Conservation (phyloP, 2,329 filamentous ascomycete genomes). For the Graphilbum ipis-grandicollis region DNA sequence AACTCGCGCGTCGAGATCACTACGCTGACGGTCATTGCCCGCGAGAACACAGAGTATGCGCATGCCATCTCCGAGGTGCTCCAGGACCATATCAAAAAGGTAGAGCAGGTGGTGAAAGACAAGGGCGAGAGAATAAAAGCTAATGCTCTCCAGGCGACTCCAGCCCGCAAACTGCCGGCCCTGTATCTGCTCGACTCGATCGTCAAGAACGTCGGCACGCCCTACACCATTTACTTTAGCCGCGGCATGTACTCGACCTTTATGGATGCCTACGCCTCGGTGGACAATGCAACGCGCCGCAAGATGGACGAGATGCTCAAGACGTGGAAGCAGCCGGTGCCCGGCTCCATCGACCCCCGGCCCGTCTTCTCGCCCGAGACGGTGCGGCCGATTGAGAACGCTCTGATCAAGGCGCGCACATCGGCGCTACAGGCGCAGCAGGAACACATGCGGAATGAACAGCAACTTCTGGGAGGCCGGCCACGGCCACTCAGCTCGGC, state of each 20-base stretch:
- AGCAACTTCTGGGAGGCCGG: constrained; percentile 34
- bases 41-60: constrained; percentile 92
- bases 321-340: constrained; percentile 95
- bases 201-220: constrained; percentile 95
- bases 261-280: constrained; percentile 88
- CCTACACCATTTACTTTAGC: constrained; percentile 89
- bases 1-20: constrained; percentile 94
- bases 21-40: constrained; percentile 91
- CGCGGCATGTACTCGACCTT: constrained; percentile 85
- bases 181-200: constrained; percentile 96
- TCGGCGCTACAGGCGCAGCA: constrained; percentile 43
- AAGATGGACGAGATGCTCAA: constrained; percentile 96
- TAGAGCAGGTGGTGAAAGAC: constrained; percentile 19
- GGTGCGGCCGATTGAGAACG: constrained; percentile 83
- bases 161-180: constrained; percentile 81
- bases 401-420: constrained; percentile 64
- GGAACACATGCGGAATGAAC: constrained; percentile 35
- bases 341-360: constrained; percentile 79
- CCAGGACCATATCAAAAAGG: constrained; percentile 85
- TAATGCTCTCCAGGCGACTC: constrained; percentile 48
- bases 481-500: constrained; percentile 13
- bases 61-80: constrained; percentile 80
- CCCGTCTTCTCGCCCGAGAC: constrained; percentile 82
- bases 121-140: constrained; percentile 2
- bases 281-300: constrained; percentile 64